These are phyloP conservation scores for Lasiosphaeris hirsuta DNA, from an alignment of 495 filamentous ascomycete species.

Conservation along the genomic window DNA sequence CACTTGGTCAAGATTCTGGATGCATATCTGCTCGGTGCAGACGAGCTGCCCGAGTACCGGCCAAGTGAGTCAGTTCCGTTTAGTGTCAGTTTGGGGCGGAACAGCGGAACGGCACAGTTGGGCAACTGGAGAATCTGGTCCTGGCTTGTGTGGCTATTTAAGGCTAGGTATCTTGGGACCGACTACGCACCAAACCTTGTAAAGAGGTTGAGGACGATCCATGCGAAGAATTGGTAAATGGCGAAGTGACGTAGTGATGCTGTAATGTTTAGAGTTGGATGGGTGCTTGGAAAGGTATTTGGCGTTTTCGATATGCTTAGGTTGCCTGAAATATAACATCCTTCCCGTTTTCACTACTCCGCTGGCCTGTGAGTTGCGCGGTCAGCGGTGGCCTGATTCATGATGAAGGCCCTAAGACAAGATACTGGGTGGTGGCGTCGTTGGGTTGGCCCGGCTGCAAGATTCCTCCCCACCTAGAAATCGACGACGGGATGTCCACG, in stretches of 20 bases:
- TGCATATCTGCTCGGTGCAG: conserved; percentile 16
- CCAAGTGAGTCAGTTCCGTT: conserved; percentile 21
- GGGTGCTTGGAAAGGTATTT: too few relatives aligned
- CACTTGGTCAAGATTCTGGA: conserved; percentile 31
- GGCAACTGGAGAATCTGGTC: conserved; percentile 42
- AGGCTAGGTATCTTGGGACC: conserved; percentile 38
- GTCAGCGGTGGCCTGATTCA: too few relatives aligned
- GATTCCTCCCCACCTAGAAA: too few relatives aligned
- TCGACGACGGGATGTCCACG: too few relatives aligned
- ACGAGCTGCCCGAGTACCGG: conserved; percentile 18
- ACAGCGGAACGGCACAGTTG: conserved; percentile 49
- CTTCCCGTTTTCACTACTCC: too few relatives aligned
- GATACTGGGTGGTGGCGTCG: too few relatives aligned
- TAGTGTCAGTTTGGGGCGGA: conserved; percentile 44
- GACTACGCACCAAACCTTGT: conserved; percentile 19
- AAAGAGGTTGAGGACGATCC: conserved; percentile 18
- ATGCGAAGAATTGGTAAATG: conserved; percentile 15
- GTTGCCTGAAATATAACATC: too few relatives aligned
- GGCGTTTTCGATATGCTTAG: too few relatives aligned
- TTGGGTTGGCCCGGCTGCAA: too few relatives aligned
- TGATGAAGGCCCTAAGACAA: too few relatives aligned
- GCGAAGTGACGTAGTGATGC: not conserved
- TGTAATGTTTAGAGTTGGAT: not conserved
- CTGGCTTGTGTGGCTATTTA: conserved; percentile 44
- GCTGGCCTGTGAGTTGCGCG: too few relatives aligned